Conservation (phyloP, 2,329 filamentous ascomycete genomes). For the Stachybotrys chartarum region DNA sequence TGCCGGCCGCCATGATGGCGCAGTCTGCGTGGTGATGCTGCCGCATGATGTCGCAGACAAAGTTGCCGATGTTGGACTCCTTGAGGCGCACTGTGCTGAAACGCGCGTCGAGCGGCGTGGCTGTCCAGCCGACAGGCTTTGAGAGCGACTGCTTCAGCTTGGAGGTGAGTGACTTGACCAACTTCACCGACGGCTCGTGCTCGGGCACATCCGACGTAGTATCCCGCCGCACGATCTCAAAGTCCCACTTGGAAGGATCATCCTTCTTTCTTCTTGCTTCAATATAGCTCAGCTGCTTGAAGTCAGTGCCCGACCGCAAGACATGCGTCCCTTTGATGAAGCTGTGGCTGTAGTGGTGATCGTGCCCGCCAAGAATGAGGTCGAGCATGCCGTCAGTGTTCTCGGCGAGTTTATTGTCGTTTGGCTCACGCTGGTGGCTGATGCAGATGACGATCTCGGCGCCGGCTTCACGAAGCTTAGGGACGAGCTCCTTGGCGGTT, state of each 20-base stretch:
- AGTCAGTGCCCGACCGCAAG: conserved; percentile 82
- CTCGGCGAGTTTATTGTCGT: conserved; percentile 78
- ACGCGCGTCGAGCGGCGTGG: conserved; percentile 73
- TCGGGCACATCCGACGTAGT: conserved; percentile 61
- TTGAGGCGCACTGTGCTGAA: conserved; percentile 72
- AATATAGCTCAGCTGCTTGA: conserved; percentile 86
- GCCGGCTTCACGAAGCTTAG: conserved; percentile 64
- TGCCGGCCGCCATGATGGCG: conserved; percentile 76
- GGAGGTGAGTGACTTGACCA: conserved; percentile 64
- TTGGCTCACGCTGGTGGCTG: conserved; percentile 81
- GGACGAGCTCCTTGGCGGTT: conserved; percentile 70
- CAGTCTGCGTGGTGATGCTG: conserved; percentile 76
- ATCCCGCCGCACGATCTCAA: conserved; percentile 70
- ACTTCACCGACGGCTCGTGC: conserved; percentile 50
- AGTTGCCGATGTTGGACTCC: conserved; percentile 85
- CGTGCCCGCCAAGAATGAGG: conserved; percentile 81
- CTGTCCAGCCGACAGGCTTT: conserved; percentile 77
- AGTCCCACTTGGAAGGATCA: conserved; percentile 56
- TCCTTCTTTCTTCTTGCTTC: conserved; percentile 58
- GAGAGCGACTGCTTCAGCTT: conserved; percentile 70
- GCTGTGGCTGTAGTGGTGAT: conserved; percentile 79
- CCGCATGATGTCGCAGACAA: conserved; percentile 87
- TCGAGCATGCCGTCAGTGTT: conserved; percentile 70
- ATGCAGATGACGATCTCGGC: conserved; percentile 78
- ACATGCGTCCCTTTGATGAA: conserved; percentile 75